Evolutionary conservation across 345 rosid species (phyloP).

Genomic region (Ceriops tagal): DNA sequence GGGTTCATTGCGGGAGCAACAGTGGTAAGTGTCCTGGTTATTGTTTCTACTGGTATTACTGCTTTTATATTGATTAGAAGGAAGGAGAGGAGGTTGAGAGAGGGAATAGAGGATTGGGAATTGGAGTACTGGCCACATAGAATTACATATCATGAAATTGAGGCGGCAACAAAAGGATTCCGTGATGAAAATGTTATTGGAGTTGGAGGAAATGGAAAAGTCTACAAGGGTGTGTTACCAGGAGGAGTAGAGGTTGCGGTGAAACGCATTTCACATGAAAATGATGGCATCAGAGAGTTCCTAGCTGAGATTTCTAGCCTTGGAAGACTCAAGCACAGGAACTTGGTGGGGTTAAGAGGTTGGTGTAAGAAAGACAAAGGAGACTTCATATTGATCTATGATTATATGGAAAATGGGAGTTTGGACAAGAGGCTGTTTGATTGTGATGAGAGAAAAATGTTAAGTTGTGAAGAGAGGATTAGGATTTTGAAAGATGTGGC

Average conservation of each 20-base stretch:
- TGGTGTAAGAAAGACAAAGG: slow-evolving; percentile 81
- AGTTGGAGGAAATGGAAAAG: slow-evolving; percentile 74
- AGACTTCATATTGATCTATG: slow-evolving; percentile 65
- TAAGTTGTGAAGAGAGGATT: slow-evolving; percentile 50
- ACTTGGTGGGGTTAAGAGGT: slow-evolving; percentile 62
- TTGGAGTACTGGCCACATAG: slow-evolving; percentile 88
- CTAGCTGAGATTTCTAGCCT: slow-evolving; percentile 75
- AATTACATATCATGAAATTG: slow-evolving; percentile 54
- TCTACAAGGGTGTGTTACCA: slow-evolving; percentile 61
- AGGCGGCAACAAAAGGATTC: slow-evolving; percentile 55
- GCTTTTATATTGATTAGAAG: slow-evolving; percentile 38
- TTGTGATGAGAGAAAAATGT: slow-evolving; percentile 29
- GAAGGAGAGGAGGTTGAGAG: slow-evolving; percentile 48
- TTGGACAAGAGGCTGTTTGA: slow-evolving; percentile 56
- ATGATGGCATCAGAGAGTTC: slow-evolving; percentile 62
- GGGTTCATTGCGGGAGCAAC: slow-evolving; percentile 50
- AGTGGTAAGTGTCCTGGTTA: slow-evolving; percentile 33
- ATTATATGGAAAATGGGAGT: slow-evolving; percentile 80
- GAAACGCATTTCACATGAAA: slow-evolving; percentile 63
- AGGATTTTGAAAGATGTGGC: slow-evolving; percentile 63
- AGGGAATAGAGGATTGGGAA: slow-evolving; percentile 79
- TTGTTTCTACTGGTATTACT: slow-evolving; percentile 28
- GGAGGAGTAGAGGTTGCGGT: slow-evolving; percentile 65
- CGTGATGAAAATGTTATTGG: slow-evolving; percentile 67
- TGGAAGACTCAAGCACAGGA: slow-evolving; percentile 68